Base-by-base conservation (phyloP, 257 asterid genomes). In the Gentiana dahurica region DNA sequence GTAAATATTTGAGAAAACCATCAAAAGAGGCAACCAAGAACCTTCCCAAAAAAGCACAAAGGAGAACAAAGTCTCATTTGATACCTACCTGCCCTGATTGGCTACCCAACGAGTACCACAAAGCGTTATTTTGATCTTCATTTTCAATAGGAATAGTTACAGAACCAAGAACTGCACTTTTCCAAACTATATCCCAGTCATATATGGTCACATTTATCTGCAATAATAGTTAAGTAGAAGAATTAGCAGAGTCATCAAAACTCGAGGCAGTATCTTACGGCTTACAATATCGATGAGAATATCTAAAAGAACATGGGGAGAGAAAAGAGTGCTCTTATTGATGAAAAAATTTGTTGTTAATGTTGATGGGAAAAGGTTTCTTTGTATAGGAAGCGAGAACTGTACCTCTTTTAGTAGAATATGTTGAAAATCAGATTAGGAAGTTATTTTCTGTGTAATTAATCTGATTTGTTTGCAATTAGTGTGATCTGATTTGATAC, bases 171-270 rank as follows among this genome's bases (percentile, higher is more conserved):
- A 90, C 79, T 62, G 91, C 73, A 81, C 86, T 84, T 82, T 84
- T 86, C 85, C 96, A 86, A 61, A 82, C 69, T 70, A 79, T 77
- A 77, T 87, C 95, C 98, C 95, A 90, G 71, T 83, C 94, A 74
- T 84, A 80, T 54, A 90, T 75, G 45, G 95, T 84, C 65, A 87
- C 87, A 63, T 64, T 77, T 68, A 90, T 81, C 98, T 90, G 97
- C 59, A 70, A 68, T 67, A 13, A 60, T 38, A 73, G 61, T 72
- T 38, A 52, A 61, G 64, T 51, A 60, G 46, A 72, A 52, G 60
- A 57, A 59, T 84, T 59, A 68, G 73, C 67, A 62, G 55, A 57
- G 54, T 49, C 46, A 51, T 54, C 48, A 53, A 52, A 43, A 59
- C 6, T 4, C 5, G 12, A 32, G 9, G 9, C 38, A 52, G 55